Evolutionary conservation across 371 early-diverging fungal genomes (phyloP).

Genomic region (Syncephalis plumigaleata): DNA sequence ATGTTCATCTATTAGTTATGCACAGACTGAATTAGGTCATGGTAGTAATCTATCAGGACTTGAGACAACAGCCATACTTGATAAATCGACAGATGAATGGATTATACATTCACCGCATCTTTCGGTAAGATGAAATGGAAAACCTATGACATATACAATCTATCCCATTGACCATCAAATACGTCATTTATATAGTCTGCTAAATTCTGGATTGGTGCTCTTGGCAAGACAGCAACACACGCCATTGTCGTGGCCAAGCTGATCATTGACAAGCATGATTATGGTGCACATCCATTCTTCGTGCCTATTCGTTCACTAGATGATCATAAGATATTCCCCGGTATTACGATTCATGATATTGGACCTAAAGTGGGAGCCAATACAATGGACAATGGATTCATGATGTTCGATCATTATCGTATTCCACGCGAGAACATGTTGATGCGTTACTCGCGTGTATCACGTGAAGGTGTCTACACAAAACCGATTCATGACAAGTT

Average conservation of each 20-base stretch:
- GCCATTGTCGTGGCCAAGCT: conserved; percentile 78
- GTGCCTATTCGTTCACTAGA: conserved; percentile 69
- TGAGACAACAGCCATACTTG: conserved; percentile 66
- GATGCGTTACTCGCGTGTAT: conserved; percentile 57
- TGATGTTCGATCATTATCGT: conserved; percentile 56
- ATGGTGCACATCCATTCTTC: conserved; percentile 74
- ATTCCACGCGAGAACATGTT: conserved; percentile 69
- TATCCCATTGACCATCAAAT: conserved; percentile 1
- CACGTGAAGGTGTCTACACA: conserved; percentile 47
- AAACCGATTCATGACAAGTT: conserved; percentile 60
- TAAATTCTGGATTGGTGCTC: conserved; percentile 89
- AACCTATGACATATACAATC: neutral
- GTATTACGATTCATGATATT: conserved; percentile 79
- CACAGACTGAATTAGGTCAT: conserved; percentile 18
- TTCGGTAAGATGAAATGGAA: conserved; percentile 14
- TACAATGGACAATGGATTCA: conserved; percentile 71
- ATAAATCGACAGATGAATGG: conserved; percentile 47
- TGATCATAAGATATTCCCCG: conserved; percentile 55
- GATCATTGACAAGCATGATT: conserved; percentile 53
- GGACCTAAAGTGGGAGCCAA: conserved; percentile 81
- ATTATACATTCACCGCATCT: conserved; percentile 56
- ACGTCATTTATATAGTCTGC: conserved; percentile 7
- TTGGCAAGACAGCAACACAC: conserved; percentile 50
- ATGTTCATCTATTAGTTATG: conserved; percentile 10
- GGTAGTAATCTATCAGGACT: conserved; percentile 50